Base-by-base conservation (phyloP, 1,284 basidiomycete genomes). In the Cutaneotrichosporon dermatis region DNA sequence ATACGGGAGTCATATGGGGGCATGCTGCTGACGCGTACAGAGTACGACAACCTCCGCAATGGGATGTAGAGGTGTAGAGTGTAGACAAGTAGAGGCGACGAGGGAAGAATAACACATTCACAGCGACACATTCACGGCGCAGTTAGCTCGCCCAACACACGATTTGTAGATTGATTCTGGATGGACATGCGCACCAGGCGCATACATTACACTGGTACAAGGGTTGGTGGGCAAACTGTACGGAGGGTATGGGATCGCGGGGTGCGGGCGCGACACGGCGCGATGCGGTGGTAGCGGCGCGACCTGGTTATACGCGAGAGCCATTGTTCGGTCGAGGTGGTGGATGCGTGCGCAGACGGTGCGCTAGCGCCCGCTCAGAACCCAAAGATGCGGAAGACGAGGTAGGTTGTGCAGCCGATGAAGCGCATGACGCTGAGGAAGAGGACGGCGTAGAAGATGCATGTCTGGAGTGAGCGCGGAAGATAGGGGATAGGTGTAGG, bases 381-480 rank as follows among this genome's bases (percentile, higher is more conserved):
- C 6, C 61, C 61, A 89, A 80, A 54, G 40, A 62, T 13, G 54
- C 87, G 83, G 75, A 92, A 83, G 48, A 92, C 69, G 58, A 93
- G 83, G 75, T 92, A 93, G 41, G 89, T 68, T 48, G 85, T 73
- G 25, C 89, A 90, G 33, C 90, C 89, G 42, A 83, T 65, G 77
- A 92, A 92, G 54, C 90, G 86, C 69, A 92, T 79, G 46, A 84
- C 85, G 51, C 88, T 89, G 61, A 93, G 80, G 60, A 84, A 87
- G 71, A 90, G 87, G 83, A 93, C 84, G 41, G 87, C 85, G 73
- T 83, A 86, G 81, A 92, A 92, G 62, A 92, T 82, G 80, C 89
- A 87, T 33, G 83, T 85, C 58, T 72, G 37, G 11, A 16, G 35
- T 51, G 6, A 51, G 46, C 46, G 7, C 4, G 4, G 25, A 25